Evolutionary conservation across 1,284 basidiomycete species (phyloP).

Genomic region (Wallemia ichthyophaga): DNA sequence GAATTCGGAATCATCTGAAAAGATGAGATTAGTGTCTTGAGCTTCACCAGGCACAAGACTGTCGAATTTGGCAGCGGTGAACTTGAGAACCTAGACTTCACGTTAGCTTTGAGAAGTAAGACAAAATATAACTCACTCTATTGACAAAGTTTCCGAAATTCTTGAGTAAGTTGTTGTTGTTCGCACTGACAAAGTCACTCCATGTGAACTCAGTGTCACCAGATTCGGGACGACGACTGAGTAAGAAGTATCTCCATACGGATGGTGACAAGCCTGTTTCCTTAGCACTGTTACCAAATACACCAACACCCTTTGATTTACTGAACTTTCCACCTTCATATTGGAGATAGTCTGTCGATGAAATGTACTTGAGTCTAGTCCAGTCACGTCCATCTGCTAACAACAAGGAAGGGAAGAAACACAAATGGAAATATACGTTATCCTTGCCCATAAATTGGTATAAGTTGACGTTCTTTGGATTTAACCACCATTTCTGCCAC

Average conservation of each 20-base stretch:
- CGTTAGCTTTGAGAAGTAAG: not conserved
- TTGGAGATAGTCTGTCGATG: conserved; percentile 79
- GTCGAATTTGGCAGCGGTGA: conserved; percentile 61
- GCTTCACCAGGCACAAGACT: conserved; percentile 45
- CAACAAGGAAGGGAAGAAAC: conserved; percentile 76
- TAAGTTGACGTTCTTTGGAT: conserved; percentile 61
- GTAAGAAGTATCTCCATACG: conserved; percentile 90
- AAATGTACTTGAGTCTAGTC: conserved; percentile 84
- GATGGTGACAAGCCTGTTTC: conserved; percentile 75
- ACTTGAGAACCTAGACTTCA: conserved; percentile 34
- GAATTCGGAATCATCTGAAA: conserved; percentile 17
- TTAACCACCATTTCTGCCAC: conserved; percentile 96
- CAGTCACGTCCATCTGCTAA: conserved; percentile 69
- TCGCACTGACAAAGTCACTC: conserved; percentile 74
- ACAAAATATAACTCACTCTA: conserved; percentile 20
- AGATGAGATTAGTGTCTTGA: conserved; percentile 34
- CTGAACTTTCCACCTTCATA: conserved; percentile 99
- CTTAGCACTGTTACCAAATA: conserved; percentile 81
- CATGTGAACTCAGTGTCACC: conserved; percentile 91
- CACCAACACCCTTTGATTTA: conserved; percentile 84
- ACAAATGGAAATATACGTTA: conserved; percentile 93
- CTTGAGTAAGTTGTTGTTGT: conserved; percentile 80
- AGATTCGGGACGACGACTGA: conserved; percentile 77
- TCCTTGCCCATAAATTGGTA: conserved; percentile 99
- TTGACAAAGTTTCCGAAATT: conserved; percentile 99